Evolutionary conservation across 2,329 filamentous ascomycete species (phyloP), one percentile per base, ranked within the genome.

Genomic region (Rutstroemia sp.): DNA sequence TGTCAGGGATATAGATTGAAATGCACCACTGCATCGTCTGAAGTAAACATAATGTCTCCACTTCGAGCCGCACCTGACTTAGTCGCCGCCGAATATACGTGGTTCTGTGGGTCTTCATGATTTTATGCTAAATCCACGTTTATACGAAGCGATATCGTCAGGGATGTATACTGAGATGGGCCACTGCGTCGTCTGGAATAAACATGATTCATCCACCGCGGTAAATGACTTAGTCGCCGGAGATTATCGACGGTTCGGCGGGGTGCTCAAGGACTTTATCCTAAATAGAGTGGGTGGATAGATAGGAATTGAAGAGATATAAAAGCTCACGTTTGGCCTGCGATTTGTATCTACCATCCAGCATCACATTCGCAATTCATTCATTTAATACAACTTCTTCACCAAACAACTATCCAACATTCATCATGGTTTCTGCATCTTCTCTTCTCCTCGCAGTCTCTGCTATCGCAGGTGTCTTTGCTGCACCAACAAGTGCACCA

Each of bases 391-490:
- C n/a, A 17, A 48, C 12, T n/a, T 23, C 16, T 30, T 30, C 7
- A 12, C 27, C 27, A 30, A 30, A 30, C 27, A 30, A 8, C 23
- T 7, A 23, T 36, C 17, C 23, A 16, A 47, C 10, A 39, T 16
- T 39, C 16, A 55, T 6, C 12, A 57, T 57, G 55, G 48, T 57
- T 9, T 57, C 55, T 9, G 14, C 17, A 14, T 30, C 23, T 17
- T 23, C 23, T 19, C 49, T 57, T 38, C 42, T 57, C n/a, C 34
- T 57, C 16, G 50, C 55, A 8, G 48, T 42, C n/a, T 44, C 50
- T n/a, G 50, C 55, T 30, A 17, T 51, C 27, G 44, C 36, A 5
- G 36, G 49, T 4, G 55, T 54, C 6, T 53, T 57, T 27, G 51
- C 55, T 16, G 40, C 42, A 2, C 54, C 54, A 34, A 17, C 52